phyloP scores from a whole-genome alignment of 1,139 yeast genomes.

The Chernovozyma aurita region DNA sequence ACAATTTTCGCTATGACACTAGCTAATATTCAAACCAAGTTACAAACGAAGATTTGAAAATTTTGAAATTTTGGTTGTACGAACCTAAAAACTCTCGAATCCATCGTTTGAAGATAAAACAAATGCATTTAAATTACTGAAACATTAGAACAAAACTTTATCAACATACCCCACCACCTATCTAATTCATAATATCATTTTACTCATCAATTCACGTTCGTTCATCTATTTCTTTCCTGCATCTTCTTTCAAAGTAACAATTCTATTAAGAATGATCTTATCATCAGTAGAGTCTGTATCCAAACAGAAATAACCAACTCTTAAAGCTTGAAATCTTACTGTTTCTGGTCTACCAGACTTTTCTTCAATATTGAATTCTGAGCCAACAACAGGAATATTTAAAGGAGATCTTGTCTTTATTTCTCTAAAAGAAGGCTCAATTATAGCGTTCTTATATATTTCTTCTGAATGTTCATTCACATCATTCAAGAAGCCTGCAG shows the following conservation, averaged over 20 bases:
- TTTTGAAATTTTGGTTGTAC: too few species aligned
- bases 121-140: too few species aligned
- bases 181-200: too few species aligned
- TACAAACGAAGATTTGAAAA: too few species aligned
- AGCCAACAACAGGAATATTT: conserved; percentile 61
- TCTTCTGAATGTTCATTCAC: conserved; percentile 77
- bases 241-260: conserved; percentile 85
- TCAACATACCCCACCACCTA: too few species aligned
- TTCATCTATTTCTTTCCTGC: conserved; percentile 40
- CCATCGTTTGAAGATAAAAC: too few species aligned
- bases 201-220: too few species aligned
- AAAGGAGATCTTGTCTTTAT: conserved; percentile 72
- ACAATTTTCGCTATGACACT: too few species aligned
- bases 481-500: conserved; percentile 84
- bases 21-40: too few species aligned
- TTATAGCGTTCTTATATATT: conserved; percentile 57
- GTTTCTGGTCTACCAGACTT: conserved; percentile 60
- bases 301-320: conserved; percentile 93
- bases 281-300: conserved; percentile 71
- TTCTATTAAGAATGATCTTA: conserved; percentile 71
- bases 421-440: conserved; percentile 76
- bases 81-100: too few species aligned
- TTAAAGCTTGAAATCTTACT: conserved; percentile 95
- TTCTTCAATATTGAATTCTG: conserved; percentile 69
- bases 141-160: too few species aligned